Evolutionary conservation across 129 eudicot species (phyloP).

Genomic region (Cynara cardunculus): DNA sequence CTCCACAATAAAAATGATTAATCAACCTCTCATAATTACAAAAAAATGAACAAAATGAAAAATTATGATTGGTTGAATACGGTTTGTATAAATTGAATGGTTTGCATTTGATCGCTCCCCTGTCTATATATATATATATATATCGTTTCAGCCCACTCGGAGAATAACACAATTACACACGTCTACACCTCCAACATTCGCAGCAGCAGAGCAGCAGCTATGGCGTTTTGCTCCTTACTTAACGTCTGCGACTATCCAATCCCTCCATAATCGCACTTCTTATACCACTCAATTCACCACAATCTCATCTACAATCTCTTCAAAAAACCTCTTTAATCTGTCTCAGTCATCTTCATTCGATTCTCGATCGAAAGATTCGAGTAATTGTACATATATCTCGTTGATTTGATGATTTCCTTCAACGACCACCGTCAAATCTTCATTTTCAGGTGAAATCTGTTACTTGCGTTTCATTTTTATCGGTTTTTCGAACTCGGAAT

Average conservation of each 20-base stretch:
- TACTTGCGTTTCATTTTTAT: not conserved
- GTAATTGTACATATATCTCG: not conserved
- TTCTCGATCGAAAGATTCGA: too few relatives aligned
- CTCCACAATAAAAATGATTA: too few relatives aligned
- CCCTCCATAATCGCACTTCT: too few relatives aligned
- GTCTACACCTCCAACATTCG: conserved; percentile 20
- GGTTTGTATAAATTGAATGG: too few relatives aligned
- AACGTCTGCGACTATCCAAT: conserved; percentile 31
- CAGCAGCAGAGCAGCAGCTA: conserved; percentile 1
- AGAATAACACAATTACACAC: not conserved
- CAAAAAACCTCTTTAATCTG: conserved; percentile 25
- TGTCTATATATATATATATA: too few relatives aligned
- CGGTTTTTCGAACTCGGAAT: conserved; percentile 21
- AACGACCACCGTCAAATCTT: not conserved
- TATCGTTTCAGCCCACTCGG: conserved; percentile 10
- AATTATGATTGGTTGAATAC: too few relatives aligned
- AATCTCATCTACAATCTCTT: conserved; percentile 7
- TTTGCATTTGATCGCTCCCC: too few relatives aligned
- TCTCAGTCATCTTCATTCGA: too few relatives aligned
- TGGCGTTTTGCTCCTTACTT: conserved; percentile 9
- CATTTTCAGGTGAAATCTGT: conserved; percentile 10
- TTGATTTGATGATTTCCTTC: not conserved
- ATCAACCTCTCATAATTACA: too few relatives aligned
- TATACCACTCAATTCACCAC: too few relatives aligned
- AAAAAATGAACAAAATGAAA: too few relatives aligned